Percentiles rank a stretch among this genome's conserved stretches.
These are phyloP conservation scores for Insectozyma bohioensis DNA, from an alignment of 1,139 yeast species.

Conservation along the genomic window DNA sequence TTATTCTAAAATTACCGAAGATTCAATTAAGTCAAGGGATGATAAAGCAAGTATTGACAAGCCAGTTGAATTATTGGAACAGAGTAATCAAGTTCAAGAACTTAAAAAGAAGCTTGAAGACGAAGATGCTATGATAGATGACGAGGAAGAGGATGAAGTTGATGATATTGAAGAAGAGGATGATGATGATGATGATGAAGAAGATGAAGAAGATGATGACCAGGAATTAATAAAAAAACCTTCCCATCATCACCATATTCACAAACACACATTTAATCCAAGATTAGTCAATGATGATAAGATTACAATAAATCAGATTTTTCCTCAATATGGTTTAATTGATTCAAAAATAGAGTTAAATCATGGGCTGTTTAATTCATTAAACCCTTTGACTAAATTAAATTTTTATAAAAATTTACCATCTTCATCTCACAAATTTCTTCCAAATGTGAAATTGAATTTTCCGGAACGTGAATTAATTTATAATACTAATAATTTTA, in stretches of 20 bases:
- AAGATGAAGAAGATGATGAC: conserved; percentile 4
- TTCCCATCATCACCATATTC: conserved; percentile 5
- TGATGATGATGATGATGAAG: conserved; percentile 9
- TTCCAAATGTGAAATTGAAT: conserved; percentile 31
- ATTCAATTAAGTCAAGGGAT: background rate
- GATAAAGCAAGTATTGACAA: background rate
- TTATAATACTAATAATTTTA: conserved; percentile 27
- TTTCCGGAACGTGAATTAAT: conserved; percentile 33
- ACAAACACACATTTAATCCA: conserved; percentile 5
- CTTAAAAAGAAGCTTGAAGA: conserved; percentile 2
- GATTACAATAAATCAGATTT: conserved; percentile 39
- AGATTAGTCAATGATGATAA: conserved; percentile 18
- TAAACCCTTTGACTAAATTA: conserved; percentile 35
- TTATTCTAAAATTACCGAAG: conserved; percentile 1
- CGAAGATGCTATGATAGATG: conserved; percentile 8
- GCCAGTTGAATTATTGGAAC: background rate
- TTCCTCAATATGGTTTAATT: conserved; percentile 43
- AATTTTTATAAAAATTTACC: conserved; percentile 32
- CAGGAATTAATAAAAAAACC: conserved; percentile 3
- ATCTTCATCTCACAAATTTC: conserved; percentile 18
- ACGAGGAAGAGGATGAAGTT: conserved; percentile 10
- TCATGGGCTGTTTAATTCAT: conserved; percentile 38
- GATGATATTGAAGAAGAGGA: conserved; percentile 10
- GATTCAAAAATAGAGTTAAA: conserved; percentile 28
- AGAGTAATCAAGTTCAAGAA: conserved; percentile 7